Evolutionary conservation across 2,329 filamentous ascomycete genomes (phyloP), one percentile per base, ranked within the genome.

Genomic region (Pseudopyricularia cyperi): DNA sequence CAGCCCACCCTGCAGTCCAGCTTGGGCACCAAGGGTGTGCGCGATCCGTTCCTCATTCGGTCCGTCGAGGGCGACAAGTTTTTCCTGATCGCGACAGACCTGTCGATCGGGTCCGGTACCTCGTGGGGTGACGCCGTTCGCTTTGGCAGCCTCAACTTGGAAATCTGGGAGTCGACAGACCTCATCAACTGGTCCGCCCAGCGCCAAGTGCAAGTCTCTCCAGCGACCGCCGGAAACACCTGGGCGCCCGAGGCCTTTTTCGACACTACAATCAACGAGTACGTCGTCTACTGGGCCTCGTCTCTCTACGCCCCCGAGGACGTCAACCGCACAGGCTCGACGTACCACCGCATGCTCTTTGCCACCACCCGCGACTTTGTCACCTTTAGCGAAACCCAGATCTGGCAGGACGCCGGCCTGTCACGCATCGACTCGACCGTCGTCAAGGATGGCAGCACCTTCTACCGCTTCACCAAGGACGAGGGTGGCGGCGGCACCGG

Each of bases 401-500:
- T 75, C 17, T 77, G 74, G 74, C 74, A 77, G 52, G 75, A 78
- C 48, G 70, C 69, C 2, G 70, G 72, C 9, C 67, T 66, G 48
- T 71, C 75, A 1, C 67, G 74, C 1, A 78, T 78, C 24, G 75
- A 78, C 56, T 72, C 74, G 0, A 77, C 74, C 0, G 71, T 77
- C 0, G 58, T 77, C 14, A 63, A 72, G 51, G 66, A 66, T 0
- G 65, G 64, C 1, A 59, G 60, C 11, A 61, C 60, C 0, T 77
- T 72, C 58, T 74, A 75, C 57, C 73, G 75, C 9, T 79, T 78
- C 57, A 77, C 74, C 17, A 78, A 79, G 53, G 75, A 78, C 42
- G 75, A 78, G 52, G 73, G 72, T 0, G 71, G 66, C 2, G 66
- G 61, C 4, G 65, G 62, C 1, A 76, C 73, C 0, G 75, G 75